Conservation (phyloP, 495 filamentous ascomycete species). For the Neurospora sp. region DNA sequence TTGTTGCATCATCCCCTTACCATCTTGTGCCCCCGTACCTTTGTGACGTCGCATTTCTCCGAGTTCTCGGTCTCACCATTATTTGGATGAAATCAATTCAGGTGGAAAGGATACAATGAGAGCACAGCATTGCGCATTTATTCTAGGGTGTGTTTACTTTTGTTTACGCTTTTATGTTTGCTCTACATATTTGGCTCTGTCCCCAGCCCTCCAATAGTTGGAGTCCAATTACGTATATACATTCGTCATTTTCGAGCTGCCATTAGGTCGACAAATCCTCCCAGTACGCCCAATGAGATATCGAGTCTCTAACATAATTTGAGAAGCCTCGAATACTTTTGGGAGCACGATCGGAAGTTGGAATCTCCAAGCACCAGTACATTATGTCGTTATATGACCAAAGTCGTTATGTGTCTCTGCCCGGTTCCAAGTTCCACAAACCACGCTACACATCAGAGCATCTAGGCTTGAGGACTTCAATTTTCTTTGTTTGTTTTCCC, state of each 20-base stretch:
- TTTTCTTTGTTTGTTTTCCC: too few relatives aligned
- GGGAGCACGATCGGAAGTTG: background rate
- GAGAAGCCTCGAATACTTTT: background rate
- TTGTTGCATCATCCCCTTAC: background rate
- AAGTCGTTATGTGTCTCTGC: background rate
- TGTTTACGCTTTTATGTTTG: background rate
- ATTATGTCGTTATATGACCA: background rate
- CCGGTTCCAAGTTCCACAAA: background rate
- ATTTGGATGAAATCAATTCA: background rate
- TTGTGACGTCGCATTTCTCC: background rate
- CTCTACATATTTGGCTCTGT: background rate
- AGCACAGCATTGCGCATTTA: background rate
- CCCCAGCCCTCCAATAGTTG: too few relatives aligned
- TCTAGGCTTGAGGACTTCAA: background rate
- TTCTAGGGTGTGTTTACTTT: background rate
- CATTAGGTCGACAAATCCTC: too few relatives aligned
- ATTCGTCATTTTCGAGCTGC: too few relatives aligned
- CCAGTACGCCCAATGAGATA: background rate
- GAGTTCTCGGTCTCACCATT: background rate
- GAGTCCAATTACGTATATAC: too few relatives aligned
- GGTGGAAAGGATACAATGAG: background rate
- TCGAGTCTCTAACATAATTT: background rate
- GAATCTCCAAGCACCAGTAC: background rate
- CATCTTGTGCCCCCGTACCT: background rate
- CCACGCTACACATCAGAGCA: background rate